Evolutionary conservation across 2,329 filamentous ascomycete species (phyloP).

Genomic region (Trichoderma brevicompactum): DNA sequence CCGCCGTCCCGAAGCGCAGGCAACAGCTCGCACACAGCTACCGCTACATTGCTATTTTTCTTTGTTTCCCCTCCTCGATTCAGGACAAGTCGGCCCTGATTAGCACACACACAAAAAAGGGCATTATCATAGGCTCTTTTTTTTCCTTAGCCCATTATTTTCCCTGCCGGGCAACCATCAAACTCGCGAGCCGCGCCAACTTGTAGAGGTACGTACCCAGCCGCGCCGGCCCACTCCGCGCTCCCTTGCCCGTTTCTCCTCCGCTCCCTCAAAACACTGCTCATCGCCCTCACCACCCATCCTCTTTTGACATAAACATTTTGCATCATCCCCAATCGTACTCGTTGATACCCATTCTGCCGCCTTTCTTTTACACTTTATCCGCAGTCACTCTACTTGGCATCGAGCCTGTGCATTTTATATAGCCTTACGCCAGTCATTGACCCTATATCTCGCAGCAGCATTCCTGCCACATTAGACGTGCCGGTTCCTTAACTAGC

Average conservation of each 20-base stretch:
- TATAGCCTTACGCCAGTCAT: slow-evolving; percentile 38
- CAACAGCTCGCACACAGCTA: slow-evolving; percentile 1
- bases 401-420: slow-evolving; percentile 36
- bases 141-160: slow-evolving; percentile 16
- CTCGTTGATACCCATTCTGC: slow-evolving; percentile 35
- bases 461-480: slow-evolving; percentile 46
- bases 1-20: slow-evolving; percentile 17
- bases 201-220: slow-evolving; percentile 40
- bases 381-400: slow-evolving; percentile 28
- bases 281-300: slow-evolving; percentile 41
- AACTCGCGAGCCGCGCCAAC: slow-evolving; percentile 39
- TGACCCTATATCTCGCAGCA: slow-evolving; percentile 39
- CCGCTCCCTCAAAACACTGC: slow-evolving; percentile 46
- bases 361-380: slow-evolving; percentile 30
- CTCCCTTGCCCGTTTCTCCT: slow-evolving; percentile 38
- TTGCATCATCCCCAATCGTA: slow-evolving; percentile 37
- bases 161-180: slow-evolving; percentile 41
- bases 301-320: slow-evolving; percentile 43
- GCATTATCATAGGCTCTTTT: slow-evolving; percentile 1
- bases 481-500: slow-evolving; percentile 40
- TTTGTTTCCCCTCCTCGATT: not conserved
- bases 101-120: not conserved
- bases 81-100: not conserved
- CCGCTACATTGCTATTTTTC: slow-evolving; percentile 2
- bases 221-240: slow-evolving; percentile 39